Percentiles rank a stretch among this genome's conserved stretches.
Evolutionary conservation across 805 yeast species (phyloP).

Genomic region (Starmerella bombicola): DNA sequence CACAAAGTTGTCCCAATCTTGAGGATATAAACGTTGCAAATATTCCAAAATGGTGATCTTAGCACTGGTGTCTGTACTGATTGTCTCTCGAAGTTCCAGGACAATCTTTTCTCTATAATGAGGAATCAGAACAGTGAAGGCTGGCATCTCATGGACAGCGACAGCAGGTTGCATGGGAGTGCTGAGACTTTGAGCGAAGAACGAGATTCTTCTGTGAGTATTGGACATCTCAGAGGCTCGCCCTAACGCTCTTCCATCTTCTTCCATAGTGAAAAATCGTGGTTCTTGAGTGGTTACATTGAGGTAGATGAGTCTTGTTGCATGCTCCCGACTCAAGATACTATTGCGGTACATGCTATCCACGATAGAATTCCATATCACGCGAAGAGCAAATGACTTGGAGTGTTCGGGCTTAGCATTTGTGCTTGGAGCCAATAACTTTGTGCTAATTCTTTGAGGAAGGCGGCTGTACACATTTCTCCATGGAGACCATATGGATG

Average conservation of each 20-base stretch:
- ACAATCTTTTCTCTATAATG: conserved; percentile 77
- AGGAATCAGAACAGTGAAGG: conserved; percentile 74
- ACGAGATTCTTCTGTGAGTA: conserved; percentile 71
- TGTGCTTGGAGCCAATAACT: conserved; percentile 44
- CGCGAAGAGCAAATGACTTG: conserved; percentile 9
- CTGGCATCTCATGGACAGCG: conserved; percentile 58
- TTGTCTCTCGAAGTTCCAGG: conserved; percentile 62
- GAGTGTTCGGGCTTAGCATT: conserved; percentile 21
- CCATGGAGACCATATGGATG: conserved; percentile 85
- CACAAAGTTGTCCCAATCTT: conserved; percentile 75
- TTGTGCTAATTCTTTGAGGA: conserved; percentile 64
- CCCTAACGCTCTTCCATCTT: conserved; percentile 41
- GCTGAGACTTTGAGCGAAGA: conserved; percentile 79
- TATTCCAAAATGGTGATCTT: conserved; percentile 68
- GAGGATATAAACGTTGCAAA: conserved; percentile 54
- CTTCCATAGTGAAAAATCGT: conserved; percentile 66
- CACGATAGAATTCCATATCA: conserved; percentile 71
- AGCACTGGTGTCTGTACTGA: conserved; percentile 51
- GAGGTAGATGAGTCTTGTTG: conserved; percentile 48
- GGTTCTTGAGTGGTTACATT: conserved; percentile 47
- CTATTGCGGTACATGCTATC: conserved; percentile 76
- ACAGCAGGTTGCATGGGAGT: conserved; percentile 71
- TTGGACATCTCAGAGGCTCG: conserved; percentile 45
- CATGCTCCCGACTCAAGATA: conserved; percentile 58
- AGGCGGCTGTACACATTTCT: conserved; percentile 61